These are phyloP conservation scores for Taphrina sp. DNA, from an alignment of 1,139 yeast species.

Conservation along the genomic window DNA sequence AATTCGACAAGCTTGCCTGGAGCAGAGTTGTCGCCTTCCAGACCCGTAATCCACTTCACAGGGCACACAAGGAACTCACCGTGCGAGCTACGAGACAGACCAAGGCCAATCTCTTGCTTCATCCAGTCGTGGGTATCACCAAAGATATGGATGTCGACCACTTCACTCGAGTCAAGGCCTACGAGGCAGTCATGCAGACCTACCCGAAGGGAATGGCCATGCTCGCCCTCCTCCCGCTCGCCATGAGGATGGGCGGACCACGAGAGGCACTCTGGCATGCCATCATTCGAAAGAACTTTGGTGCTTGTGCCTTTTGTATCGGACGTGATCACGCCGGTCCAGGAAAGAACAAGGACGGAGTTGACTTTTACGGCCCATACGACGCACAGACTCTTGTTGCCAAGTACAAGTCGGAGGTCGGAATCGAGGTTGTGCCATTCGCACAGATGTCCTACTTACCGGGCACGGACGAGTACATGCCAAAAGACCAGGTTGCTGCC, in stretches of 20 bases:
- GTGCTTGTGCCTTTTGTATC: conserved; percentile 94
- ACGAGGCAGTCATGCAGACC: conserved; percentile 84
- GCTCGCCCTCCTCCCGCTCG: conserved; percentile 82
- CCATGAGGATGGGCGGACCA: conserved; percentile 99
- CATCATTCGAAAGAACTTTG: conserved; percentile 90
- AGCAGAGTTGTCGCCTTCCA: conserved; percentile 92
- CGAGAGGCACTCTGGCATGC: conserved; percentile 99
- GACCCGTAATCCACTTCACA: conserved; percentile 97
- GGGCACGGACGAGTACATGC: conserved; percentile 91
- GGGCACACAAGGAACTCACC: conserved; percentile 95
- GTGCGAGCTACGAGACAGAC: conserved; percentile 87
- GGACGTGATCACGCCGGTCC: conserved; percentile 99
- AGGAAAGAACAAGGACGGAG: conserved; percentile 88
- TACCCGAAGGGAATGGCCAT: conserved; percentile 94
- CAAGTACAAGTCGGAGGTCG: conserved; percentile 69
- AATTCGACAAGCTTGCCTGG: conserved; percentile 81
- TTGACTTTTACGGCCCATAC: conserved; percentile 93
- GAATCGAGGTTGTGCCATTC: conserved; percentile 89
- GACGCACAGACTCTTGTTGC: conserved; percentile 92
- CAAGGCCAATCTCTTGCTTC: conserved; percentile 78
- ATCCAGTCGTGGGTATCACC: conserved; percentile 95
- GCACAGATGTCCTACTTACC: conserved; percentile 96
- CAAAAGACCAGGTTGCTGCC: conserved; percentile 83
- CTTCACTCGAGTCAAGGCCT: conserved; percentile 93
- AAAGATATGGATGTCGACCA: conserved; percentile 98